Evolutionary conservation across 768 basidiomycete species (phyloP).

Genomic region (Auriscalpium vulgare): DNA sequence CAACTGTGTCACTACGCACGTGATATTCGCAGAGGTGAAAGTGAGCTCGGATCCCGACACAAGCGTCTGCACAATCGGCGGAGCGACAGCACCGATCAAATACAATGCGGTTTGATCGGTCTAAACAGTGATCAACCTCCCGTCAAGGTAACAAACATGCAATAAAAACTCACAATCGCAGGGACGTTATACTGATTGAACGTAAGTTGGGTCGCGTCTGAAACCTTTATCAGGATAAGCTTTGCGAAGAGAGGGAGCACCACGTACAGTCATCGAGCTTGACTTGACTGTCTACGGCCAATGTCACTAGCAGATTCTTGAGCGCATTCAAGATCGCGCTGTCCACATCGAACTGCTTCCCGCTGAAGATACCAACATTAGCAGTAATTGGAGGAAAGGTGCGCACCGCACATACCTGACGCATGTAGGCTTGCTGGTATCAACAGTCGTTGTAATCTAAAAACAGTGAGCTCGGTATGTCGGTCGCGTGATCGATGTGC

Average conservation of each 20-base stretch:
- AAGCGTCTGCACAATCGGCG: conserved; percentile 55
- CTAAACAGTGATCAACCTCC: conserved; percentile 20
- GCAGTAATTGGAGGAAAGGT: not conserved
- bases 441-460: conserved; percentile 49
- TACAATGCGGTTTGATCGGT: conserved; percentile 57
- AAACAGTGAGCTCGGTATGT: not conserved
- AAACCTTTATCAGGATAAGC: conserved; percentile 1
- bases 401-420: conserved; percentile 35
- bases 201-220: conserved; percentile 46
- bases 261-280: conserved; percentile 60
- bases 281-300: conserved; percentile 44
- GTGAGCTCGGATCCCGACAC: conserved; percentile 47
- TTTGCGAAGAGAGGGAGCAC: not conserved
- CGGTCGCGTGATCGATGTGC: no score
- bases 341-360: conserved; percentile 53
- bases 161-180: conserved; percentile 34
- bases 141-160: not conserved
- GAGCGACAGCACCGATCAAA: conserved; percentile 65
- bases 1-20: conserved; percentile 22
- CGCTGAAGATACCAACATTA: conserved; percentile 30
- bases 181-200: conserved; percentile 53
- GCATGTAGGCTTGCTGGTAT: conserved; percentile 45
- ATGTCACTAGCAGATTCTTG: conserved; percentile 48
- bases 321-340: conserved; percentile 58
- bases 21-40: conserved; percentile 54